Evolutionary conservation across 176 grass and related monocot species (phyloP).

Genomic region (Cocos nucifera): DNA sequence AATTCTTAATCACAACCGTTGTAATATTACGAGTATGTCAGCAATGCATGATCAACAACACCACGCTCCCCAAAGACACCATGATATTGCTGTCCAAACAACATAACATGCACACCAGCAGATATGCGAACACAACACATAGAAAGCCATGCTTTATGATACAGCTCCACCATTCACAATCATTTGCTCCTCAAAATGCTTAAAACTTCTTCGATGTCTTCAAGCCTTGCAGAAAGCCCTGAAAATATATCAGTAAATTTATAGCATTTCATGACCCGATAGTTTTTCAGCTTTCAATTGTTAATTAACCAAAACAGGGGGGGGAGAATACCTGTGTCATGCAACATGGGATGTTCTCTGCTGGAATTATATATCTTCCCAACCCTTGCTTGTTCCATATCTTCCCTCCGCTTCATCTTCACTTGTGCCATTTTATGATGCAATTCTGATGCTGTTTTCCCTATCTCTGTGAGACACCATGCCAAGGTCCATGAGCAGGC

Average conservation of each 20-base stretch:
- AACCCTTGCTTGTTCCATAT: neutral
- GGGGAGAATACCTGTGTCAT: neutral
- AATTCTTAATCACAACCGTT: too few relatives aligned
- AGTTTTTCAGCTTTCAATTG: neutral
- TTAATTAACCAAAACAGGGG: neutral
- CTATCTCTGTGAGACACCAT: conserved; percentile 2
- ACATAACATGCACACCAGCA: too few relatives aligned
- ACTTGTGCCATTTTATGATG: conserved; percentile 14
- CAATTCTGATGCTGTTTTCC: conserved; percentile 7
- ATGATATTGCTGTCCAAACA: too few relatives aligned
- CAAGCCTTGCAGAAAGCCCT: conserved; percentile 9
- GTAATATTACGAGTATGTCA: too few relatives aligned
- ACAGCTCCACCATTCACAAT: neutral
- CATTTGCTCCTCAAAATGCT: conserved; percentile 17
- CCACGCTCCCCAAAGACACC: too few relatives aligned
- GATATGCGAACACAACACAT: neutral
- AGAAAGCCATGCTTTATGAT: neutral
- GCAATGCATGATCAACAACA: too few relatives aligned
- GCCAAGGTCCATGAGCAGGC: too few relatives aligned
- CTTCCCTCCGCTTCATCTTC: conserved; percentile 2
- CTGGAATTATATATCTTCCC: conserved; percentile 1
- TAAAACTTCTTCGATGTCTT: conserved; percentile 19
- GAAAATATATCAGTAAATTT: neutral
- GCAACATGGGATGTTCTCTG: neutral
- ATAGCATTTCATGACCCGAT: neutral